Percentiles rank a stretch among this genome's conserved stretches.
Evolutionary conservation across 495 filamentous ascomycete genomes (phyloP).

Genomic region (Neurospora cerealis): DNA sequence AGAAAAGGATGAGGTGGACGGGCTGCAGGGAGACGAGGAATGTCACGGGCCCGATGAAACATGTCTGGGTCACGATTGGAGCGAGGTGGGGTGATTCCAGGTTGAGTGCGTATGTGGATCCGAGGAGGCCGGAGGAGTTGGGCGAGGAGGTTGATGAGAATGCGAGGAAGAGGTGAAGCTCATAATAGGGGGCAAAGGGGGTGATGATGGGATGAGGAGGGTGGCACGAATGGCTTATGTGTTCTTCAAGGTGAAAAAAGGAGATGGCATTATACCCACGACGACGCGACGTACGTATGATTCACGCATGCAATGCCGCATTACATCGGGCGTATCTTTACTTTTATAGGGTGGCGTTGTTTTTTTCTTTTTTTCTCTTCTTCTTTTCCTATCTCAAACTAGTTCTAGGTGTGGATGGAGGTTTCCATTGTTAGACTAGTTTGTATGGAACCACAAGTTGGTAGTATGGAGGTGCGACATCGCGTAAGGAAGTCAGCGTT

Average conservation of each 20-base stretch:
- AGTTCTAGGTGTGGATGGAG: background rate
- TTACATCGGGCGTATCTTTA: background rate
- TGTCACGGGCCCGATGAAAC: slow-evolving; percentile 49
- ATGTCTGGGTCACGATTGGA: slow-evolving; percentile 79
- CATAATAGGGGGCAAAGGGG: background rate
- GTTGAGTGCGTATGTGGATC: slow-evolving; percentile 41
- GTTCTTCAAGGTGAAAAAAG: background rate
- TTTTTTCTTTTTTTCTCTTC: background rate
- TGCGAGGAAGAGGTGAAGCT: background rate
- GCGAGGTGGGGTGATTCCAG: slow-evolving; percentile 61
- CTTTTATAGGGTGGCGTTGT: background rate
- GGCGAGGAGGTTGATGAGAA: slow-evolving; percentile 38
- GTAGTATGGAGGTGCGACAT: background rate
- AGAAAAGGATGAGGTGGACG: slow-evolving; percentile 52
- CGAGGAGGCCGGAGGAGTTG: slow-evolving; percentile 34
- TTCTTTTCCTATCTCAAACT: background rate
- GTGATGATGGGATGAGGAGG: background rate
- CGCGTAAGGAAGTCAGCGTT: background rate
- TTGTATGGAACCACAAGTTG: background rate
- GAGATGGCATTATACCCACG: background rate
- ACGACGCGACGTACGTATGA: background rate
- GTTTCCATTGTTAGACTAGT: background rate
- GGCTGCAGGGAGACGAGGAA: slow-evolving; percentile 55
- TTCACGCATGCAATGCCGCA: background rate
- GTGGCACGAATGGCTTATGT: too few relatives aligned